Evolutionary conservation across 768 basidiomycete genomes (phyloP).

Genomic region (Tremella yokohamensis): DNA sequence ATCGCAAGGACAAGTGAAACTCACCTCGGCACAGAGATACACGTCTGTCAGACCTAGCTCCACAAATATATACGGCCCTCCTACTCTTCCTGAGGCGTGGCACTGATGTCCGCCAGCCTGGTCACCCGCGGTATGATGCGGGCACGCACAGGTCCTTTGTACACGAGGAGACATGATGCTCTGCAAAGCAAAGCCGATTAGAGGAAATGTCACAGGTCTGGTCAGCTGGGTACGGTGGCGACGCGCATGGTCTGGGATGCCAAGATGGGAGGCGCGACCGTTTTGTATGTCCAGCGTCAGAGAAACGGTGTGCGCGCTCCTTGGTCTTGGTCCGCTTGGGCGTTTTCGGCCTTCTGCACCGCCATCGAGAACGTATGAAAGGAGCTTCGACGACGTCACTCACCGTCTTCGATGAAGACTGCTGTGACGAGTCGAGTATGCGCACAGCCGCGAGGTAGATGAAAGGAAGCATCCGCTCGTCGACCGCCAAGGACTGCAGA

Average conservation of each 20-base stretch:
- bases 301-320: too few species aligned
- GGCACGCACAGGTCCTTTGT: not conserved
- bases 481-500: not conserved
- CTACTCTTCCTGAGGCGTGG: not conserved
- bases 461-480: not conserved
- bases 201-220: not conserved
- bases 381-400: too few species aligned
- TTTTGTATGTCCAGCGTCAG: too few species aligned
- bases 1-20: not conserved
- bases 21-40: conserved; percentile 1
- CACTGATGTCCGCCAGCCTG: not conserved
- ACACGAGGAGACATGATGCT: not conserved
- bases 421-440: not conserved
- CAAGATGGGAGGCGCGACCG: too few species aligned
- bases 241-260: too few species aligned
- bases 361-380: too few species aligned
- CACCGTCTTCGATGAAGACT: not conserved
- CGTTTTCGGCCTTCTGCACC: too few species aligned
- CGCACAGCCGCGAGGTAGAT: not conserved
- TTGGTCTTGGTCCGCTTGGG: too few species aligned
- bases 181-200: not conserved
- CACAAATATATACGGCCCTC: not conserved
- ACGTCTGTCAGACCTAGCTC: not conserved
- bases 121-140: not conserved
- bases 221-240: too few species aligned